Evolutionary conservation across 306 rosid species (phyloP).

Genomic region (Lathyrus tuberosus): DNA sequence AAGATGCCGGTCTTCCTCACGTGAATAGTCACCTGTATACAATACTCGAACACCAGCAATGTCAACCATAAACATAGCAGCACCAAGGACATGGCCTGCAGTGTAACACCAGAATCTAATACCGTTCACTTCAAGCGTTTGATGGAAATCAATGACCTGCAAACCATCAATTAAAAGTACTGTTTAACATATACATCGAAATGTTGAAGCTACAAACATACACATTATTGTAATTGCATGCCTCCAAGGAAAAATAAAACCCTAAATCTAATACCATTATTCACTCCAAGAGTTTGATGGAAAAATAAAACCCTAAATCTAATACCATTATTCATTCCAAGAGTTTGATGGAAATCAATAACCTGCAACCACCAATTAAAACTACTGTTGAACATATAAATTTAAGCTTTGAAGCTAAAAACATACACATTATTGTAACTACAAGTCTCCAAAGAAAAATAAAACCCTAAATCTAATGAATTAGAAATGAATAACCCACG

Average conservation of each 20-base stretch:
- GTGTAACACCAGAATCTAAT: slow-evolving; percentile 97
- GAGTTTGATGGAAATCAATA: slow-evolving; percentile 23
- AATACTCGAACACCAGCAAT: slow-evolving; percentile 90
- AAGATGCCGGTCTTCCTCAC: slow-evolving; percentile 96
- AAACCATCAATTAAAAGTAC: slow-evolving; percentile 25
- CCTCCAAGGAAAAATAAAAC: background rate
- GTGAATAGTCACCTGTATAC: slow-evolving; percentile 97
- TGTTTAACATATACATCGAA: background rate
- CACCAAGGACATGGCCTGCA: slow-evolving; percentile 98
- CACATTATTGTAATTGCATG: background rate
- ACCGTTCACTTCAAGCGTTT: slow-evolving; percentile 88
- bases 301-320: background rate
- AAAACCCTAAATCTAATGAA: background rate
- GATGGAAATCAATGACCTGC: slow-evolving; percentile 98
- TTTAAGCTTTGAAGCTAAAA: background rate
- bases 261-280: background rate
- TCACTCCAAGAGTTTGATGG: too few species aligned
- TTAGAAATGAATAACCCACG: too few species aligned
- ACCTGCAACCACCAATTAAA: slow-evolving; percentile 56
- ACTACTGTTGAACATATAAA: background rate
- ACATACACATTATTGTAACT: background rate
- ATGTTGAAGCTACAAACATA: background rate
- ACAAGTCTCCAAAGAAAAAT: background rate
- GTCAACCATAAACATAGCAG: slow-evolving; percentile 99
- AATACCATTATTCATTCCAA: too few species aligned